These are phyloP conservation scores for Jatropha curcas DNA, from an alignment of 345 rosid genomes.

Conservation along the genomic window DNA sequence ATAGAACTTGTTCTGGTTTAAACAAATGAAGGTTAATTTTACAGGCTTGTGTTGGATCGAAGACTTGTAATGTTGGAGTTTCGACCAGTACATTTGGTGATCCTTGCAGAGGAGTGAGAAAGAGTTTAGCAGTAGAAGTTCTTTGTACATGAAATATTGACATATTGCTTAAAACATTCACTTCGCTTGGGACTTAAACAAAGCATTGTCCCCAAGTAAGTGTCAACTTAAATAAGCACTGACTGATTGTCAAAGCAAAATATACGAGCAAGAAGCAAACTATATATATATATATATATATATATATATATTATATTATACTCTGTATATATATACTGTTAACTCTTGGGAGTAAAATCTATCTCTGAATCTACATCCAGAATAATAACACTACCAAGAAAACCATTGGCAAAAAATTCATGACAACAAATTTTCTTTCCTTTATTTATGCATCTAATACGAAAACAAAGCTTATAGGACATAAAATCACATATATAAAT, in stretches of 20 bases:
- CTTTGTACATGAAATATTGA: slow-evolving; percentile 56
- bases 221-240: slow-evolving; percentile 17
- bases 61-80: slow-evolving; percentile 69
- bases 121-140: slow-evolving; percentile 92
- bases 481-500: not conserved
- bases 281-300: too few species aligned
- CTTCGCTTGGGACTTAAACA: slow-evolving; percentile 10
- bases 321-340: too few species aligned
- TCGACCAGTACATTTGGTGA: slow-evolving; percentile 66
- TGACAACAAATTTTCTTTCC: not conserved
- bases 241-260: not conserved
- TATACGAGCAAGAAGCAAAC: not conserved
- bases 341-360: too few species aligned
- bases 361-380: too few species aligned
- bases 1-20: not conserved
- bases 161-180: slow-evolving; percentile 17
- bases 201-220: slow-evolving; percentile 13
- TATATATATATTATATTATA: too few species aligned
- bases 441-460: slow-evolving; percentile 5
- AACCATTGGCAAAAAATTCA: not conserved
- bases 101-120: slow-evolving; percentile 68
- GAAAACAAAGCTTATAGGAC: not conserved
- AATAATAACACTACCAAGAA: not conserved
- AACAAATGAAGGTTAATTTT: slow-evolving; percentile 7
- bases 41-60: slow-evolving; percentile 88